Evolutionary conservation across 257 asterid genomes (phyloP).

Genomic region (Solanum lycopersicoides): DNA sequence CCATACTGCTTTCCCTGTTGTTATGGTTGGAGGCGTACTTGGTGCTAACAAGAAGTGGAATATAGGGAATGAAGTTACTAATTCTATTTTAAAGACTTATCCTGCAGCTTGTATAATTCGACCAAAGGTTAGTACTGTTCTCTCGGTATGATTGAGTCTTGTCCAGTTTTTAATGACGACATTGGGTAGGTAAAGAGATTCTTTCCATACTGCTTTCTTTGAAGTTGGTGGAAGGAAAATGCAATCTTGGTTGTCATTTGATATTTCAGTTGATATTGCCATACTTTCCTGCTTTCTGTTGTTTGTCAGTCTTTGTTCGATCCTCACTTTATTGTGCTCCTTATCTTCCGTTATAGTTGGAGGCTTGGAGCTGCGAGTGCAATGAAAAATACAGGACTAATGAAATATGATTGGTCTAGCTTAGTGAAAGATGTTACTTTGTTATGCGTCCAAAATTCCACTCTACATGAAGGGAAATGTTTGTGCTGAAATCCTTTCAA

Average conservation of each 20-base stretch:
- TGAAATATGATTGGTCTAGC: background rate
- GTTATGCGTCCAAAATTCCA: background rate
- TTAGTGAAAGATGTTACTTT: background rate
- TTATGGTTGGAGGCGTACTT: slow-evolving; percentile 92
- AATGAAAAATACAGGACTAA: background rate
- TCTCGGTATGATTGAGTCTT: background rate
- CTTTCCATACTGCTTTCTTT: background rate
- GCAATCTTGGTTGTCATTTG: background rate
- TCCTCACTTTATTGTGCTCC: background rate
- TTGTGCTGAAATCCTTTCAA: background rate
- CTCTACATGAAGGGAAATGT: background rate
- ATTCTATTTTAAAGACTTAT: slow-evolving; percentile 53
- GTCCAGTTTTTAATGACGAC: background rate
- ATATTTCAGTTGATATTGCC: background rate
- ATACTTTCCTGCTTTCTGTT: background rate
- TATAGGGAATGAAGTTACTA: slow-evolving; percentile 62
- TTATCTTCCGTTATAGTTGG: background rate
- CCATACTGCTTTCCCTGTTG: slow-evolving; percentile 75
- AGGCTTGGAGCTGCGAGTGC: background rate
- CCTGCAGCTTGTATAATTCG: slow-evolving; percentile 66
- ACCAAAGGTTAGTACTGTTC: slow-evolving; percentile 56
- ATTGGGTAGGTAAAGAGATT: background rate
- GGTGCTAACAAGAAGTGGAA: slow-evolving; percentile 82
- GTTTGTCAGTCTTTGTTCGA: background rate
- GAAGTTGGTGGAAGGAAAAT: background rate